A percentile compares a stretch with the other conserved stretches of the same genome.
These are phyloP conservation scores for Lactarius quietus DNA, from an alignment of 768 basidiomycete species.

Conservation along the genomic window DNA sequence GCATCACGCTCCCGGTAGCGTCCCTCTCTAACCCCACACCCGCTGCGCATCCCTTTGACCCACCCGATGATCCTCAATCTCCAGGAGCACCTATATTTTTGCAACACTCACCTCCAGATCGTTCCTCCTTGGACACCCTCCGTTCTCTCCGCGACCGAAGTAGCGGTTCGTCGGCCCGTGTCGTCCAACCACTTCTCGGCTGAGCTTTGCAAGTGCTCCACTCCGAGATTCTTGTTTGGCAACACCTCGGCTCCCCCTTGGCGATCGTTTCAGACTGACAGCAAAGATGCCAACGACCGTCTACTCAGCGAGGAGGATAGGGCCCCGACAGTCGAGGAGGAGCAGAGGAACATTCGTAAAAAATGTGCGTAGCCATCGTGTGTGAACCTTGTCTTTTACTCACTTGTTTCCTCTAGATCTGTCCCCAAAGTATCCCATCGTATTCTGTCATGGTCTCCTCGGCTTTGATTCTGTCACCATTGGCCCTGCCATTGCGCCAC, in stretches of 20 bases:
- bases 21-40: conserved; percentile 44
- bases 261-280: conserved; percentile 53
- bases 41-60: conserved; percentile 23
- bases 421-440: conserved; percentile 76
- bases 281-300: conserved; percentile 42
- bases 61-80: conserved; percentile 30
- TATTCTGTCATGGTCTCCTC: conserved; percentile 94
- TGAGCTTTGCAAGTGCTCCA: conserved; percentile 6
- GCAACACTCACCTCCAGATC: conserved; percentile 38
- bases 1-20: conserved; percentile 60
- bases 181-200: conserved; percentile 26
- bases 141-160: conserved; percentile 42
- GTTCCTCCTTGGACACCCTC: conserved; percentile 57
- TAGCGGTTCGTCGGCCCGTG: conserved; percentile 26
- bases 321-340: conserved; percentile 45
- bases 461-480: conserved; percentile 86
- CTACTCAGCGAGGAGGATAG: conserved; percentile 54
- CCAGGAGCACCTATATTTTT: conserved; percentile 36
- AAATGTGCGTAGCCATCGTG: conserved; percentile 51
- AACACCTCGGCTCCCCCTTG: conserved; percentile 29
- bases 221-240: conserved; percentile 2
- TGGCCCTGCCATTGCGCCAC: conserved; percentile 67
- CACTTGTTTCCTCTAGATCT: conserved; percentile 48
- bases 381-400: background rate
- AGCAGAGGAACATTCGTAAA: conserved; percentile 43